Conservation (phyloP, 164 flowering plant species). For the Piper longum region DNA sequence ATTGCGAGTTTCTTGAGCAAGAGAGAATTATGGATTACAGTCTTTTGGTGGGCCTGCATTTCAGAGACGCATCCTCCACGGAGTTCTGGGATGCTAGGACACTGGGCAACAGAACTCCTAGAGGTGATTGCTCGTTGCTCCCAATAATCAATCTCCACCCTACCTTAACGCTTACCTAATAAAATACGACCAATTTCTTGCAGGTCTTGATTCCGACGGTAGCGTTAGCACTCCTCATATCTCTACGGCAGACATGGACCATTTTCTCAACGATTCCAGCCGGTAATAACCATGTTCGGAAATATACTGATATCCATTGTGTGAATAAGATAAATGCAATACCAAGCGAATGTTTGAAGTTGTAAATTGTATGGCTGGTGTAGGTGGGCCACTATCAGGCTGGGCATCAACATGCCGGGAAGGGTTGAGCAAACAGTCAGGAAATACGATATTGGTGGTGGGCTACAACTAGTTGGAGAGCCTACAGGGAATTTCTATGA, state of each 20-base stretch:
- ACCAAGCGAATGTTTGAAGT: too few species aligned
- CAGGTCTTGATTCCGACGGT: slow-evolving; percentile 24
- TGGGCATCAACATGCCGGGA: slow-evolving; percentile 73
- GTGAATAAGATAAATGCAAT: background rate
- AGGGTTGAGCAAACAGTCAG: slow-evolving; percentile 51
- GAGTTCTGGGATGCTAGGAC: slow-evolving; percentile 13
- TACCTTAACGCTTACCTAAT: background rate
- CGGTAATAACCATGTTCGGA: slow-evolving; percentile 16
- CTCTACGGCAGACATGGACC: slow-evolving; percentile 47
- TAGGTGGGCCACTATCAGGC: slow-evolving; percentile 42
- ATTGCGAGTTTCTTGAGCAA: slow-evolving; percentile 80
- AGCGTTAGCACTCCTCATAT: slow-evolving; percentile 29
- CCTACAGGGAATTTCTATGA: slow-evolving; percentile 48
- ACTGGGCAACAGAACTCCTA: slow-evolving; percentile 15
- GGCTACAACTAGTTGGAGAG: slow-evolving; percentile 18
- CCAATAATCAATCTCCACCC: background rate
- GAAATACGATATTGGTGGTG: slow-evolving; percentile 21
- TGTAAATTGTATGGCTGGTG: background rate
- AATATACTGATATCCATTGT: background rate
- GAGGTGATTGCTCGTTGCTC: slow-evolving; percentile 9
- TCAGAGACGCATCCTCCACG: slow-evolving; percentile 31
- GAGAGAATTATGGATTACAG: slow-evolving; percentile 95
- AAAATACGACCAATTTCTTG: slow-evolving; percentile 4
- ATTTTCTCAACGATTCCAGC: slow-evolving; percentile 40
- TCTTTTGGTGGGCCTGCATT: slow-evolving; percentile 74